These are phyloP conservation scores for Globisporangium yorkense DNA, from an alignment of 352 stramenopile genomes.

Conservation along the genomic window DNA sequence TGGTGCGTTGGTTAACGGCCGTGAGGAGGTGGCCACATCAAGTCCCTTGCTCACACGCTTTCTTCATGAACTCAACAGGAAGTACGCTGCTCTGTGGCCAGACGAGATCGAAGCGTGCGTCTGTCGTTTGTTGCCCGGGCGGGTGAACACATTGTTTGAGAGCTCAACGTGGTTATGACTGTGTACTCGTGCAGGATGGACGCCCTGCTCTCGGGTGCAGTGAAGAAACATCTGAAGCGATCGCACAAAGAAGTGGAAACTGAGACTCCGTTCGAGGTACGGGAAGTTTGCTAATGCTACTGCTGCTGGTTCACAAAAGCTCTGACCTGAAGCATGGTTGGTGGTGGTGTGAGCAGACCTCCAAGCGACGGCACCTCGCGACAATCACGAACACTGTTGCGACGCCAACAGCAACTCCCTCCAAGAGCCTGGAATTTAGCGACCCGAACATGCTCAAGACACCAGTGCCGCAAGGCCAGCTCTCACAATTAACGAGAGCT, in stretches of 20 bases:
- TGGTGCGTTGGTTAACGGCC: slow-evolving; percentile 22
- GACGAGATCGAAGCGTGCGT: slow-evolving; percentile 35
- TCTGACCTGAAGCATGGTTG: slow-evolving; percentile 1
- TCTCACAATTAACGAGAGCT: background rate
- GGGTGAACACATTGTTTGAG: too few relatives aligned
- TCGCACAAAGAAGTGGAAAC: slow-evolving; percentile 26
- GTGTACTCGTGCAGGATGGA: slow-evolving; percentile 27
- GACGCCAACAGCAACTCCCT: slow-evolving; percentile 6
- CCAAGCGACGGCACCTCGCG: slow-evolving; percentile 44
- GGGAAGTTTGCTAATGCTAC: background rate
- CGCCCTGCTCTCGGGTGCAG: slow-evolving; percentile 28
- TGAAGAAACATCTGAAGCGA: slow-evolving; percentile 67
- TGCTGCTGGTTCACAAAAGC: background rate
- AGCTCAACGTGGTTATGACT: background rate
- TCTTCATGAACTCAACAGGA: slow-evolving; percentile 18
- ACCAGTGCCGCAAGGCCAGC: background rate
- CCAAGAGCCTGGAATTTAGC: slow-evolving; percentile 26
- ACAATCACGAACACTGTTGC: slow-evolving; percentile 58
- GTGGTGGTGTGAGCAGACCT: slow-evolving; percentile 13
- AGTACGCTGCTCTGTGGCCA: slow-evolving; percentile 39
- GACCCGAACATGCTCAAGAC: slow-evolving; percentile 10
- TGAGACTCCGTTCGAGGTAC: slow-evolving; percentile 28
- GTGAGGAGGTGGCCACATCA: too few relatives aligned
- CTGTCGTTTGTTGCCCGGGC: background rate
- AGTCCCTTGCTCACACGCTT: background rate